Conservation (phyloP, 129 eudicot species). For the Pseudognaphalium luteoalbum region DNA sequence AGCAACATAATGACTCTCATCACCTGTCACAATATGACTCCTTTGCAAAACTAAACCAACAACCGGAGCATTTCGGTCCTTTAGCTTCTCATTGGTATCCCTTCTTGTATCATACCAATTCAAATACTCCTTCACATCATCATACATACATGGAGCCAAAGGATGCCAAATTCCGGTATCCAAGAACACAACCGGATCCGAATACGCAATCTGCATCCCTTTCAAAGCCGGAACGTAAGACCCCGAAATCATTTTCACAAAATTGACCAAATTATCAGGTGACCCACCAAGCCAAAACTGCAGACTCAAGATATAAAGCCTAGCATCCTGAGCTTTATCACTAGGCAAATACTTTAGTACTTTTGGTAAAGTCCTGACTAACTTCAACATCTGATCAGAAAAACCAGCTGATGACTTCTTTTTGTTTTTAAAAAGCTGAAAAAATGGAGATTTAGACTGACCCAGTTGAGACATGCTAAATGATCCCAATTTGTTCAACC, state of each 20-base stretch:
- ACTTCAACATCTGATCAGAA: constrained; percentile 94
- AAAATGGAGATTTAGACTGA: constrained; percentile 88
- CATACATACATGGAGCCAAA: constrained; percentile 97
- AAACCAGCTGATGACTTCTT: constrained; percentile 84
- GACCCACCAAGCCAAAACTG: constrained; percentile 99
- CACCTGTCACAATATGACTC: constrained; percentile 98
- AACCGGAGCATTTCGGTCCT: constrained; percentile 63
- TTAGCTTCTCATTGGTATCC: constrained; percentile 85
- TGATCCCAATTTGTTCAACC: constrained; percentile 88
- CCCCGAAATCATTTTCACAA: constrained; percentile 89
- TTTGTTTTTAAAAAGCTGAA: constrained; percentile 87
- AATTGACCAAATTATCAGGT: constrained; percentile 90
- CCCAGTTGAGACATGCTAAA: constrained; percentile 97
- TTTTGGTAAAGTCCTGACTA: constrained; percentile 93
- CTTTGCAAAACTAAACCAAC: constrained; percentile 86
- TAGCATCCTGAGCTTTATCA: constrained; percentile 97
- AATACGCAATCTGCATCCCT: constrained; percentile 67
- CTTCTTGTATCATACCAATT: constrained; percentile 97
- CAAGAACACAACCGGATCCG: constrained; percentile 95
- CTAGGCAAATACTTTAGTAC: constrained; percentile 95
- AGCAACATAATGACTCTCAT: constrained; percentile 95
- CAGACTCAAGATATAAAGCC: constrained; percentile 87
- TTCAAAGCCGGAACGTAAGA: constrained; percentile 89
- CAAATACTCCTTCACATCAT: constrained; percentile 96
- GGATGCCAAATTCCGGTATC: constrained; percentile 99